These are phyloP conservation scores for Ascodesmis nigricans DNA, from an alignment of 495 filamentous ascomycete genomes.

Conservation along the genomic window DNA sequence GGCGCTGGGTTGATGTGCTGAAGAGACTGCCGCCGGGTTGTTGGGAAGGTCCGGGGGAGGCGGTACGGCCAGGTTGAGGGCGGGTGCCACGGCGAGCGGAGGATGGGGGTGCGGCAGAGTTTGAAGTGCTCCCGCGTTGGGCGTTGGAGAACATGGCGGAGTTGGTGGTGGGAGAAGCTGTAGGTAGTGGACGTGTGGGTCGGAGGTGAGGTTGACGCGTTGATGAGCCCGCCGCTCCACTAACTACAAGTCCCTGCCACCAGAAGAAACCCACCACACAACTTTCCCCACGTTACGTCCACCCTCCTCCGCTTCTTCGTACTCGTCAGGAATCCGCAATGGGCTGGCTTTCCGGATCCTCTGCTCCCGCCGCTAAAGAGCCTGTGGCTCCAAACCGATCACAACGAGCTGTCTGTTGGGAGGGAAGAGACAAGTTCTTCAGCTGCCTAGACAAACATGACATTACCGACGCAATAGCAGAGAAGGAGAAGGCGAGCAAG, in stretches of 20 bases:
- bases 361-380: conserved; percentile 23
- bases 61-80: conserved; percentile 1
- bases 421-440: conserved; percentile 67
- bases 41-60: conserved; percentile 2
- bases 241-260: neutral
- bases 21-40: conserved; percentile 1
- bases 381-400: conserved; percentile 46
- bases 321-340: conserved; percentile 8
- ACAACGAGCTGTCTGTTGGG: conserved; percentile 66
- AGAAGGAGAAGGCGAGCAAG: conserved; percentile 1
- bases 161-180: no score
- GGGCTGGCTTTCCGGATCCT: conserved; percentile 25
- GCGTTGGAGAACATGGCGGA: no score
- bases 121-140: no score
- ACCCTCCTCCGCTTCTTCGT: neutral
- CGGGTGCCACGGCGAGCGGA: no score
- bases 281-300: neutral
- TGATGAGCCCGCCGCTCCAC: no score
- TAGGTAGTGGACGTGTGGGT: no score
- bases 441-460: conserved; percentile 54
- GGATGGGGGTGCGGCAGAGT: no score
- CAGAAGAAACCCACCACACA: neutral
- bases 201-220: no score
- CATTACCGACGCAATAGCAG: conserved; percentile 67
- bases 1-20: conserved; percentile 6